phyloP scores from a whole-genome alignment of 1,284 basidiomycete species.

The Fomitopsis betulina region DNA sequence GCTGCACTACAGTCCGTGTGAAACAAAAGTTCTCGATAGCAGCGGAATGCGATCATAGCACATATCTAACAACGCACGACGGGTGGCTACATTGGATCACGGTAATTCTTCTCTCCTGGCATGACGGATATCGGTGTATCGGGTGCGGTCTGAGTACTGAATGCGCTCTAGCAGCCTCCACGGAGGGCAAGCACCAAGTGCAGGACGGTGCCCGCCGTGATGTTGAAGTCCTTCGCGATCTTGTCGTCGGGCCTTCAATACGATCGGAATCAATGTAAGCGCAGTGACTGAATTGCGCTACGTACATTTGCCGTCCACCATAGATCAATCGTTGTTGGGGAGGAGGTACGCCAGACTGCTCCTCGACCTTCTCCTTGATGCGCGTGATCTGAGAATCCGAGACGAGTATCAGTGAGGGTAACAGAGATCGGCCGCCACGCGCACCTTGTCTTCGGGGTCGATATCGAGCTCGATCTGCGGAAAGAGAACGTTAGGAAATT shows the following conservation, averaged over 20 bases:
- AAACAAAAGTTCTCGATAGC: not conserved
- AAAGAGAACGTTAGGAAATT: not conserved
- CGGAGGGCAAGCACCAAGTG: constrained; percentile 92
- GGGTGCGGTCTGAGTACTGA: not conserved
- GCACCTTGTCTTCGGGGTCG: constrained; percentile 85
- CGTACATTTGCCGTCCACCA: constrained; percentile 92
- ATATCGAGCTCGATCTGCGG: constrained; percentile 93
- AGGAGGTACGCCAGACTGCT: constrained; percentile 98
- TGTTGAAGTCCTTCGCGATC: constrained; percentile 79
- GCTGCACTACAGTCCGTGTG: too few species aligned
- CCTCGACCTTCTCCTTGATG: constrained; percentile 99
- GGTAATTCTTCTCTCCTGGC: constrained; percentile 6
- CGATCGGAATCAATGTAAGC: not conserved
- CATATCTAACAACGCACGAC: constrained; percentile 8
- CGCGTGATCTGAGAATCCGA: constrained; percentile 66
- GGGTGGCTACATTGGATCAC: constrained; percentile 5
- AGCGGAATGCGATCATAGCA: constrained; percentile 4
- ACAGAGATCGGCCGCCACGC: constrained; percentile 16
- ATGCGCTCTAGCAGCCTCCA: constrained; percentile 50
- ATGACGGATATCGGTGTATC: not conserved
- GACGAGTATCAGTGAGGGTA: not conserved
- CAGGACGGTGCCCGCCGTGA: constrained; percentile 79
- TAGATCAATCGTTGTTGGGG: constrained; percentile 96
- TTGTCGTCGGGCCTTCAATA: constrained; percentile 75
- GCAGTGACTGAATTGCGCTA: constrained; percentile 16